Conservation (phyloP, 768 basidiomycete genomes). For the Mycena floridula region DNA sequence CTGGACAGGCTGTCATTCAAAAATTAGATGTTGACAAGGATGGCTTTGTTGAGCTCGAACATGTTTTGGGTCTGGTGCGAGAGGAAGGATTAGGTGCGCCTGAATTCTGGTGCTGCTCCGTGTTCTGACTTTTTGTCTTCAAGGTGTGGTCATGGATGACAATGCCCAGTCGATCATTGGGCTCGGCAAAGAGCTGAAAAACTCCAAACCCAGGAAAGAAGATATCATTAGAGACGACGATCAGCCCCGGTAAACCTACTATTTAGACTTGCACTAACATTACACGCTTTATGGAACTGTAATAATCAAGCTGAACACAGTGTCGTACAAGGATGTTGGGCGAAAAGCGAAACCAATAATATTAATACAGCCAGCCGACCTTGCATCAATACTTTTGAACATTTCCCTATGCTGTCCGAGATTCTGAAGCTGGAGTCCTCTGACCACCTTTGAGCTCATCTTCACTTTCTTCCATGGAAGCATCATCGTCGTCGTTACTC, state of each 20-base stretch:
- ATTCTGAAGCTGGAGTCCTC: conserved; percentile 13
- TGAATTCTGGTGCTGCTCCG: not conserved
- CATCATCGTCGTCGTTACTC: conserved; percentile 50
- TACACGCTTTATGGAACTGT: no score
- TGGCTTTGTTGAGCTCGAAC: conserved; percentile 91
- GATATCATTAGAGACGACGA: conserved; percentile 80
- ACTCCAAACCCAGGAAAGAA: conserved; percentile 84
- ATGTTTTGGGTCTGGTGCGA: conserved; percentile 82
- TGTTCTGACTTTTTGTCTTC: conserved; percentile 1
- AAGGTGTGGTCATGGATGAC: conserved; percentile 78
- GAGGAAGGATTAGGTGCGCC: conserved; percentile 77
- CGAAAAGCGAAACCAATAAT: no score
- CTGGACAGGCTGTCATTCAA: conserved; percentile 79
- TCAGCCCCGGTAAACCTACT: not conserved
- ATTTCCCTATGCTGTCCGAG: no score
- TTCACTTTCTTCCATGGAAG: not conserved
- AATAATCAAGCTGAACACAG: no score
- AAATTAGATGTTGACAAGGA: conserved; percentile 96
- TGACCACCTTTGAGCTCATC: conserved; percentile 7
- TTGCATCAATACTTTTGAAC: no score
- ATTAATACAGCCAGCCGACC: no score
- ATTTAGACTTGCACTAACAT: not conserved
- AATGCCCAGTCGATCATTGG: conserved; percentile 79
- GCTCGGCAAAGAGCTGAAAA: conserved; percentile 77
- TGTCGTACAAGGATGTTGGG: no score